Evolutionary conservation across 371 early-diverging fungal genomes (phyloP), one percentile per base, ranked within the genome.

Genomic region (Entomophthora muscae): DNA sequence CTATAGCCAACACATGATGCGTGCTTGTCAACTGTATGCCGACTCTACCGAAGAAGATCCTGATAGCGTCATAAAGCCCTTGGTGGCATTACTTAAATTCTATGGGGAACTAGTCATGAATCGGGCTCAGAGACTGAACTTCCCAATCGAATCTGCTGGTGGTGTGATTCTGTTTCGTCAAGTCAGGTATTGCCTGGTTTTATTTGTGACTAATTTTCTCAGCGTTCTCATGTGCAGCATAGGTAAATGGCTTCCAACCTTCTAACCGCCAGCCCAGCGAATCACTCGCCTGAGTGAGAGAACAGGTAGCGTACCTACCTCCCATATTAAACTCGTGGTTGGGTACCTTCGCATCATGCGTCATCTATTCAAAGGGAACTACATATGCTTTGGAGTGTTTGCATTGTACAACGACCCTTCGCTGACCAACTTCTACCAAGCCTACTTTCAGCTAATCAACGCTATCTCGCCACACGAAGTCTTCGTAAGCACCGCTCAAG

Each of bases 341-440:
- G 51, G 42, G 21, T 21, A 51, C 17, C 29, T 42, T 22, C 10
- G 33, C 21, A 51, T 26, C 1, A 3, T 52, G 3, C 29, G 67
- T 90, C 64, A 75, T 78, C 78, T 88, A 27, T 70, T 92, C 1
- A 75, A 80, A 10, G 94, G 94, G 42, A 79, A 83, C 59, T 94
- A 93, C 67, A 85, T 90, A 63, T 89, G 88, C 58, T 90, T 94
- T 75, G 93, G 93, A 1, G 89, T 94, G n/a, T 89, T 93, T 72
- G 84, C 81, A 66, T 74, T 94, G 28, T 94, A 94, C 67, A 83
- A 84, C 61, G 95, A 94, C 68, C 80, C 80, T n/a, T 84, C 92
- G 1, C 75, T 92, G 54, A 83, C 82, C 30, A 76, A 82, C 10
- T 85, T 86, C 3, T 75, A 89, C 32, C 73, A 76, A 3, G 76